Evolutionary conservation across 1,284 basidiomycete species (phyloP).

Genomic region (Lentinula novae-zelandiae): DNA sequence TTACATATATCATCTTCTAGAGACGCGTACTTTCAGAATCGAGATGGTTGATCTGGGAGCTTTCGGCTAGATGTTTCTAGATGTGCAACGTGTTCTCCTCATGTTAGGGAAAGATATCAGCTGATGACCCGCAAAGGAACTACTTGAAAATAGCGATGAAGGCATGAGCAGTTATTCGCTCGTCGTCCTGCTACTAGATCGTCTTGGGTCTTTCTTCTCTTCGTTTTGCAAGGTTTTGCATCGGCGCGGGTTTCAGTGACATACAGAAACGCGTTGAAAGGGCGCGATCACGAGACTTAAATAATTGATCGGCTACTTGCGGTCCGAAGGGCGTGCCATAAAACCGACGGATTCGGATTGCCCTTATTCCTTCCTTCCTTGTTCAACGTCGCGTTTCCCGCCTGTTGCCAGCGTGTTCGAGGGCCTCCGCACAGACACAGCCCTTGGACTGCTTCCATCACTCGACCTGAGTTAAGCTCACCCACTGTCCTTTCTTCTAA

Average conservation of each 20-base stretch:
- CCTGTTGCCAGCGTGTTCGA: neutral
- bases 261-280: neutral
- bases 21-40: too few species aligned
- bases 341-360: neutral
- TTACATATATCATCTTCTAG: too few species aligned
- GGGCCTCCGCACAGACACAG: neutral
- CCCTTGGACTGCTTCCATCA: neutral
- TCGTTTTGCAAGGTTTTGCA: neutral
- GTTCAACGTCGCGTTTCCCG: neutral
- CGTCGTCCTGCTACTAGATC: neutral
- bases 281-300: slow-evolving; percentile 3
- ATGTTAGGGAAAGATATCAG: slow-evolving; percentile 7
- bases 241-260: too few species aligned
- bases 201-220: neutral
- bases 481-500: slow-evolving; percentile 9
- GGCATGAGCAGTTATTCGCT: neutral
- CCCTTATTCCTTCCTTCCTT: neutral
- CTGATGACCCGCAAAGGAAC: neutral
- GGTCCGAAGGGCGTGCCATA: neutral
- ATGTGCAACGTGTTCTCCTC: slow-evolving; percentile 7
- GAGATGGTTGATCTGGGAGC: neutral
- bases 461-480: neutral
- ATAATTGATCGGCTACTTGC: neutral
- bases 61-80: neutral
- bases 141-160: neutral